Conservation (phyloP, 1,284 basidiomycete genomes). For the Rhodotorula glutinis region DNA sequence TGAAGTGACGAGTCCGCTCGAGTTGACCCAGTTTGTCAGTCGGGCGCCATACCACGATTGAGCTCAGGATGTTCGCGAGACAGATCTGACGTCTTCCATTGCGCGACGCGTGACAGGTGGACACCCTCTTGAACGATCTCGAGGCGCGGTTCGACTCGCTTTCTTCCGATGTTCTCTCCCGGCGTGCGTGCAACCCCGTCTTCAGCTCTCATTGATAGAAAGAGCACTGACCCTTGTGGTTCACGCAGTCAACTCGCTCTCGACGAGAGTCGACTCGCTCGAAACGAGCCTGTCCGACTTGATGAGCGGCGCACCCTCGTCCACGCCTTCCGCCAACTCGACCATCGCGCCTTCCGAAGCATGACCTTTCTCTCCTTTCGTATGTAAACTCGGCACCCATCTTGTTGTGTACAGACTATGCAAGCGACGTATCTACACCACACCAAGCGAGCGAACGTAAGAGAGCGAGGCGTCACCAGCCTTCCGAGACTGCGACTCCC, state of each 20-base stretch:
- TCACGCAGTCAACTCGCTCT: slow-evolving; percentile 25
- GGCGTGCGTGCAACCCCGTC: slow-evolving; percentile 19
- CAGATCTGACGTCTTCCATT: background rate
- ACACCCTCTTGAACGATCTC: slow-evolving; percentile 36
- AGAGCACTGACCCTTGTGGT: background rate
- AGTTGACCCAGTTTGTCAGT: slow-evolving; percentile 37
- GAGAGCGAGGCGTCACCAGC: too few relatives aligned
- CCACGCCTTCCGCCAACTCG: background rate
- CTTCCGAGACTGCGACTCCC: too few relatives aligned
- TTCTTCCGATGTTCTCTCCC: slow-evolving; percentile 32
- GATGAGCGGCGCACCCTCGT: slow-evolving; percentile 24
- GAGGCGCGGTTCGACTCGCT: slow-evolving; percentile 36
- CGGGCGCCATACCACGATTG: too few relatives aligned
- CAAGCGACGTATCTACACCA: background rate
- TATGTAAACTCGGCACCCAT: too few relatives aligned
- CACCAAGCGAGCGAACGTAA: too few relatives aligned
- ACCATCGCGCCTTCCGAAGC: background rate
- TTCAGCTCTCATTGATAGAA: background rate
- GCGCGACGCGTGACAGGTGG: slow-evolving; percentile 20
- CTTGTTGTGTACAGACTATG: background rate
- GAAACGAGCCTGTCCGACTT: slow-evolving; percentile 33
- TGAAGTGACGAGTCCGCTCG: slow-evolving; percentile 33
- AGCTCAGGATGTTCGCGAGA: too few relatives aligned
- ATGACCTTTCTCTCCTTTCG: background rate
- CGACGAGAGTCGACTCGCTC: slow-evolving; percentile 37